These are phyloP conservation scores for Botrytis squamosa DNA, from an alignment of 2,329 filamentous ascomycete genomes.

Conservation along the genomic window DNA sequence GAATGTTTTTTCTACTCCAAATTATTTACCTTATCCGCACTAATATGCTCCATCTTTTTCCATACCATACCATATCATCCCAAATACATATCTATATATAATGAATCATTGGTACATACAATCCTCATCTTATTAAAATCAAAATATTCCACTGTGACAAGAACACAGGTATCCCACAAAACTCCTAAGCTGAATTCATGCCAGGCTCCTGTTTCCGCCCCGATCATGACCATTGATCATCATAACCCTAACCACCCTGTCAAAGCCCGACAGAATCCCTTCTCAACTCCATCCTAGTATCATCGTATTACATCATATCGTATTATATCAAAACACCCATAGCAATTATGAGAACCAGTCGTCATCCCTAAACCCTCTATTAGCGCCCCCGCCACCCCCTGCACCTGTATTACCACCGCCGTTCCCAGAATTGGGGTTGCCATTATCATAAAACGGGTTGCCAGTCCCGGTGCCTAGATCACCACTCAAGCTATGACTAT, in stretches of 20 bases:
- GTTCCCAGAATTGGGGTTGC: not conserved
- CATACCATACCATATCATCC: not conserved
- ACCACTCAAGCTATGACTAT: not conserved
- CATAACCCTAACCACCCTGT: not conserved
- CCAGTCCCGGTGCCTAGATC: not conserved
- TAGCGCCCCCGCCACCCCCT: not conserved
- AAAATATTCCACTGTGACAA: not conserved
- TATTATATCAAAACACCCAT: not conserved
- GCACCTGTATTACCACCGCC: not conserved
- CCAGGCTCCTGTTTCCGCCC: not conserved
- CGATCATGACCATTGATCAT: not conserved
- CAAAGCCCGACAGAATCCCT: not conserved
- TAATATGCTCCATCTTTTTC: not conserved
- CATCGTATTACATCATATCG: not conserved
- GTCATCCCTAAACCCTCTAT: not conserved
- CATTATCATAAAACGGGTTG: not conserved
- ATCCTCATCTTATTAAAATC: not conserved
- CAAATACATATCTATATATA: not conserved
- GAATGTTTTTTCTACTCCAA: not conserved
- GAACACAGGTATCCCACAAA: not conserved
- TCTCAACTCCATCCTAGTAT: not conserved
- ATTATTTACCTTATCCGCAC: not conserved
- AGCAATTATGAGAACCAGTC: not conserved
- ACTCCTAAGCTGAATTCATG: slow-evolving; percentile 5
- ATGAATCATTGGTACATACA: not conserved